Base-by-base conservation (phyloP, 495 filamentous ascomycete genomes). In the Cryomyces antarcticus region DNA sequence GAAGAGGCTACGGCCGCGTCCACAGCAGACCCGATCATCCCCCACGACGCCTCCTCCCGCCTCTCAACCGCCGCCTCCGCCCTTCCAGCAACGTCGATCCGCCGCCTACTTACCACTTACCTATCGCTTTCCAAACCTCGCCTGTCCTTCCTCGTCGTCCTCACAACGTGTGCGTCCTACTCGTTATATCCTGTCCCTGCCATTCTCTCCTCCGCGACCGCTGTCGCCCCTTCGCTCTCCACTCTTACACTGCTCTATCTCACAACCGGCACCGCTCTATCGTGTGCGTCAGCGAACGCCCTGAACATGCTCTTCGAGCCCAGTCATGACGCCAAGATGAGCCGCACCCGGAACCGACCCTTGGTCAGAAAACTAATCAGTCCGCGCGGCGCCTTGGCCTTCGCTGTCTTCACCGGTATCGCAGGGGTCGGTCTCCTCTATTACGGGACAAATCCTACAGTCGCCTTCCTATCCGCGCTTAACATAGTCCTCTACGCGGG, bases 281-380 rank as follows among this genome's bases (percentile, higher is more conserved):
- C 79, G 54, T 81, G 67, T 30, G 83, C 85, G 39, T 80, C 78
- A 48, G 89, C 89, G 38, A 97, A 96, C 52, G 78, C 89, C 0
- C 66, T 96, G 41, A 97, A 97, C 65, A 97, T 97, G 89, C 76
- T 92, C 49, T 77, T 93, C 53, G 89, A 97, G 61, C 87, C 79
- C 10, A 68, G 73, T 48, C 82, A 85, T 61, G 89, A 97, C 61
- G 83, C 80, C 27, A 77, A 79, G 50, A 97, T 97, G 89, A 76
- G 69, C 13, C 78, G 89, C 6, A 97, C 89, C 6, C 72, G 81
- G 31, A 89, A 94, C 47, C 68, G 89, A 17, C 89, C 89, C 0
- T 66, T 97, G 0, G 89, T 95, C 7, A 75, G 89, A 4, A 75
- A 78, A 3, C 72, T 96, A 2, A 67, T 97, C 31, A 75, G 72